Evolutionary conservation across 2,329 filamentous ascomycete genomes (phyloP).

Genomic region (Ophiosphaerella narmari): DNA sequence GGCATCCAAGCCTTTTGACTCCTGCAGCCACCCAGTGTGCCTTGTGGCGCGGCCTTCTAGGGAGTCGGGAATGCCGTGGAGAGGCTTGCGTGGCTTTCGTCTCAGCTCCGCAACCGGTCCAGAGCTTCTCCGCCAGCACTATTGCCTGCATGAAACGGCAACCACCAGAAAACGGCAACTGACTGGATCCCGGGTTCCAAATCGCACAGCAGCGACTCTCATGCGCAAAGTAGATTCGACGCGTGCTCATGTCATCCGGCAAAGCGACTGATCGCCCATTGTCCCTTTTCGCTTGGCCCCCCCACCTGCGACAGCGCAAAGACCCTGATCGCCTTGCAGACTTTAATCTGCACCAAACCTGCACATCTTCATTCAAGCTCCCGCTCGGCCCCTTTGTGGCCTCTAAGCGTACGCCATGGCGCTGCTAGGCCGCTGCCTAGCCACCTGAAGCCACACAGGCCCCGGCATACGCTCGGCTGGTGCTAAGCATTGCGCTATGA

Average conservation of each 20-base stretch:
- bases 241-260: not conserved
- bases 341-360: not conserved
- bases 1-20: not conserved
- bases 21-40: not conserved
- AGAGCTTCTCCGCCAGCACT: conserved; percentile 1
- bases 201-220: not conserved
- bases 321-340: conserved; percentile 3
- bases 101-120: conserved; percentile 5
- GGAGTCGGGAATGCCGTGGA: not conserved
- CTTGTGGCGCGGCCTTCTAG: not conserved
- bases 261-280: not conserved
- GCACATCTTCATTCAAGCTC: conserved; percentile 3
- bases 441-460: conserved; percentile 1
- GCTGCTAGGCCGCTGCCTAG: not conserved
- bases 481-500: not conserved
- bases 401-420: not conserved
- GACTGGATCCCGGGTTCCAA: not conserved
- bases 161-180: not conserved
- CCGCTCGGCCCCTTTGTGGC: not conserved
- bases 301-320: not conserved
- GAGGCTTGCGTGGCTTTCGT: conserved; percentile 3
- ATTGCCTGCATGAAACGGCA: not conserved
- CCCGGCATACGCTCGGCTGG: not conserved
- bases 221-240: not conserved
- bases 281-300: not conserved